phyloP scores from a whole-genome alignment of 179 eudicot species.

The Patellifolia procumbens region DNA sequence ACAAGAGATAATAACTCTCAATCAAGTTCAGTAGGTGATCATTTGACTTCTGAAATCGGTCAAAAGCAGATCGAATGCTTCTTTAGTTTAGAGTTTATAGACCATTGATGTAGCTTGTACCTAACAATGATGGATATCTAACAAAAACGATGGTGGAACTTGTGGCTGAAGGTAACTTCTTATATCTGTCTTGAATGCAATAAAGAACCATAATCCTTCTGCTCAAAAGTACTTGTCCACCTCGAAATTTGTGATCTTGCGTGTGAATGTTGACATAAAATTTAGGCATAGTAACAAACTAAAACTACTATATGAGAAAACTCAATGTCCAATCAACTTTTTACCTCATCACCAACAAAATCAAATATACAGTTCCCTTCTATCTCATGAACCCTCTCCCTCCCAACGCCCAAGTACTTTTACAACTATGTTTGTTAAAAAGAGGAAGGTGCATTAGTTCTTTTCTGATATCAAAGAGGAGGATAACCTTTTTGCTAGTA shows the following conservation, averaged over 20 bases:
- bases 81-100: neutral
- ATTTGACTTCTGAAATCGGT: too few relatives aligned
- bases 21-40: too few relatives aligned
- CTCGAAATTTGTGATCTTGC: neutral
- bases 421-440: too few relatives aligned
- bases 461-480: neutral
- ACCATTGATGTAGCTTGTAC: neutral
- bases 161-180: neutral
- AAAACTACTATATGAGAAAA: too few relatives aligned
- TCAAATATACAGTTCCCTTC: constrained; percentile 4
- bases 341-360: neutral
- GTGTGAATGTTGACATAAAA: neutral
- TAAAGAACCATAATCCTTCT: too few relatives aligned
- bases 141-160: neutral
- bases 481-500: neutral
- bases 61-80: too few relatives aligned
- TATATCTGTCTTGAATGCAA: neutral
- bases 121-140: neutral
- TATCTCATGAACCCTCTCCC: neutral
- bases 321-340: neutral
- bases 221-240: neutral
- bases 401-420: neutral
- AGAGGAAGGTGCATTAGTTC: too few relatives aligned
- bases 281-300: too few relatives aligned
- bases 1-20: too few relatives aligned